These are phyloP conservation scores for Epichloe hybrida DNA, from an alignment of 2,329 filamentous ascomycete genomes.

Conservation along the genomic window DNA sequence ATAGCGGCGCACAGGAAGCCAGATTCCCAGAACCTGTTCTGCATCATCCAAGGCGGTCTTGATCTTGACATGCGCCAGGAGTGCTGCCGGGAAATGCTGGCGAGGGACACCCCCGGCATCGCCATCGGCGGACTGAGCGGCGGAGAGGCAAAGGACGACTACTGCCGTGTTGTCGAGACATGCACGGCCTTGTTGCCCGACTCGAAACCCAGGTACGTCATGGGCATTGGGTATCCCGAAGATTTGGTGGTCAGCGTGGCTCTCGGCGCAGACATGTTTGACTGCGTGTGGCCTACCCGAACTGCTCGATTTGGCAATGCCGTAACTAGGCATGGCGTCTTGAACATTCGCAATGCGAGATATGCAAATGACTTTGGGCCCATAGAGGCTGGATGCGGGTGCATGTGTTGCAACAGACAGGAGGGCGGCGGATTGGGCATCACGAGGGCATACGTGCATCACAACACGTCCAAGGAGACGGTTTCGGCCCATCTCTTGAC, in stretches of 20 bases:
- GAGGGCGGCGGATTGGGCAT: conserved; percentile 64
- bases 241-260: conserved; percentile 89
- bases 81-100: conserved; percentile 80
- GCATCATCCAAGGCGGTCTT: conserved; percentile 93
- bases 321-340: conserved; percentile 64
- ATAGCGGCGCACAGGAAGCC: conserved; percentile 80
- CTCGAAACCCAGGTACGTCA: conserved; percentile 93
- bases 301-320: conserved; percentile 95
- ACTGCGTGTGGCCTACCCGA: conserved; percentile 96
- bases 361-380: conserved; percentile 72
- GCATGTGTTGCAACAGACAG: conserved; percentile 54
- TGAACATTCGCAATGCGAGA: conserved; percentile 67
- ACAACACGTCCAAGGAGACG: conserved; percentile 88
- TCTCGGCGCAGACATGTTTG: conserved; percentile 96
- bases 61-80: conserved; percentile 74
- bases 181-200: conserved; percentile 79
- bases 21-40: conserved; percentile 81
- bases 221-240: conserved; percentile 97
- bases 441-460: conserved; percentile 80
- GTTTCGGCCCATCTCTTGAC: conserved; percentile 74
- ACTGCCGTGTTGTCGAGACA: conserved; percentile 76
- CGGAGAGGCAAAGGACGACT: conserved; percentile 86
- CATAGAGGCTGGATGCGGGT: conserved; percentile 71
- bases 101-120: conserved; percentile 86
- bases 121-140: conserved; percentile 92